A percentile compares a stretch with the other conserved stretches of the same genome.
Conservation (phyloP, 2,329 filamentous ascomycete genomes). For the Polychaeton citri region DNA sequence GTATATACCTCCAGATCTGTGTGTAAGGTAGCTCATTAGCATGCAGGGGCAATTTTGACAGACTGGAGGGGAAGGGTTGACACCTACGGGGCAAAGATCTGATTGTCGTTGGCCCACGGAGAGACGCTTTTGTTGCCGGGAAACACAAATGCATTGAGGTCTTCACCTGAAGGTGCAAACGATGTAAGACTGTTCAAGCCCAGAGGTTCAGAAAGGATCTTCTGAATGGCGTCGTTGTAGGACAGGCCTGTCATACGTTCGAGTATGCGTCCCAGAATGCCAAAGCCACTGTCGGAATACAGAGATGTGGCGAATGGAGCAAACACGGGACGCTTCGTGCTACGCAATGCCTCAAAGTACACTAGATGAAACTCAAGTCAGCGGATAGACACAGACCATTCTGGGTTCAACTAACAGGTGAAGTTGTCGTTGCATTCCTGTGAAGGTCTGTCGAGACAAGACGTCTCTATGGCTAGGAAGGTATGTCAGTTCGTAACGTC, state of each 20-base stretch:
- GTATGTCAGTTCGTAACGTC: not conserved
- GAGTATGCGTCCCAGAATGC: slow-evolving; percentile 24
- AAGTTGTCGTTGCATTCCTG: no score
- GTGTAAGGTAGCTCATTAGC: not conserved
- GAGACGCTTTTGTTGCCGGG: slow-evolving; percentile 13
- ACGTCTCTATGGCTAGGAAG: not conserved
- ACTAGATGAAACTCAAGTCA: slow-evolving; percentile 13
- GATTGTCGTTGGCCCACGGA: slow-evolving; percentile 3
- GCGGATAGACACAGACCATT: no score
- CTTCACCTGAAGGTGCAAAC: slow-evolving; percentile 15
- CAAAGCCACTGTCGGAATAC: slow-evolving; percentile 26
- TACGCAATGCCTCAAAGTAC: slow-evolving; percentile 21
- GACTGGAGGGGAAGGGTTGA: not conserved
- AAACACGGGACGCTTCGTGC: slow-evolving; percentile 20
- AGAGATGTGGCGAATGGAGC: slow-evolving; percentile 19
- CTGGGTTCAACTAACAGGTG: no score
- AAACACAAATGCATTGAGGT: slow-evolving; percentile 20
- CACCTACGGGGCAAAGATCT: slow-evolving; percentile 1
- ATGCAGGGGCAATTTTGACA: not conserved
- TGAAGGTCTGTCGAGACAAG: not conserved
- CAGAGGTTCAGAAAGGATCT: slow-evolving; percentile 26
- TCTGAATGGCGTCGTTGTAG: slow-evolving; percentile 22
- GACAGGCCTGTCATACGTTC: slow-evolving; percentile 27
- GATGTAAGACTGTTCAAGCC: slow-evolving; percentile 24
- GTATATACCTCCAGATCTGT: slow-evolving; percentile 18